Conservation (phyloP, 73 alveolate species). For the Paraurostyla sp. region DNA sequence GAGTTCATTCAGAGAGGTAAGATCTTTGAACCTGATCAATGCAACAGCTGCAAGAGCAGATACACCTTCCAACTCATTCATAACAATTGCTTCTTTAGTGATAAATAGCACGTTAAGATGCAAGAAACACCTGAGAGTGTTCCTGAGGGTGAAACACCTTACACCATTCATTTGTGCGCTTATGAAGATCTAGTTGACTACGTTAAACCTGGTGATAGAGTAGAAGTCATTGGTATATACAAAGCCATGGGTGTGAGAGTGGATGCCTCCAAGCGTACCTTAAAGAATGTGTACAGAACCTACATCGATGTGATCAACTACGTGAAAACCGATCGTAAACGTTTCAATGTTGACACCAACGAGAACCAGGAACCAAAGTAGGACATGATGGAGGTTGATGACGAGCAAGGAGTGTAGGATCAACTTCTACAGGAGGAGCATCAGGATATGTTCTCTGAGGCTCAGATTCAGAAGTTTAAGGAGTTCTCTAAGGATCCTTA, state of each 20-base stretch:
- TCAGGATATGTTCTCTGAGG: slow-evolving; percentile 82
- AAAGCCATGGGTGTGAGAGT: slow-evolving; percentile 97
- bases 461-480: slow-evolving; percentile 83
- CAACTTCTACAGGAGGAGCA: slow-evolving; percentile 78
- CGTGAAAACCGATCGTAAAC: slow-evolving; percentile 78
- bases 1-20: slow-evolving; percentile 88
- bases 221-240: slow-evolving; percentile 98
- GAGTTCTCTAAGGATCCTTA: slow-evolving; percentile 86
- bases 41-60: slow-evolving; percentile 93
- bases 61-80: slow-evolving; percentile 96
- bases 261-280: slow-evolving; percentile 87
- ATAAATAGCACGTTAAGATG: slow-evolving; percentile 96
- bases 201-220: slow-evolving; percentile 99
- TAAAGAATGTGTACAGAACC: slow-evolving; percentile 94
- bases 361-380: slow-evolving; percentile 55
- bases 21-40: slow-evolving; percentile 96
- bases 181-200: slow-evolving; percentile 97
- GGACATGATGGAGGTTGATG: slow-evolving; percentile 40
- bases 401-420: slow-evolving; percentile 69
- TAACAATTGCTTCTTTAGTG: slow-evolving; percentile 96
- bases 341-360: slow-evolving; percentile 79
- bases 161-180: slow-evolving; percentile 96
- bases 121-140: slow-evolving; percentile 98
- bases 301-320: slow-evolving; percentile 97
- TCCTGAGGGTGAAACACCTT: slow-evolving; percentile 99